These are phyloP conservation scores for Venturiaceae sp. DNA, from an alignment of 2,329 filamentous ascomycete species.

Conservation along the genomic window DNA sequence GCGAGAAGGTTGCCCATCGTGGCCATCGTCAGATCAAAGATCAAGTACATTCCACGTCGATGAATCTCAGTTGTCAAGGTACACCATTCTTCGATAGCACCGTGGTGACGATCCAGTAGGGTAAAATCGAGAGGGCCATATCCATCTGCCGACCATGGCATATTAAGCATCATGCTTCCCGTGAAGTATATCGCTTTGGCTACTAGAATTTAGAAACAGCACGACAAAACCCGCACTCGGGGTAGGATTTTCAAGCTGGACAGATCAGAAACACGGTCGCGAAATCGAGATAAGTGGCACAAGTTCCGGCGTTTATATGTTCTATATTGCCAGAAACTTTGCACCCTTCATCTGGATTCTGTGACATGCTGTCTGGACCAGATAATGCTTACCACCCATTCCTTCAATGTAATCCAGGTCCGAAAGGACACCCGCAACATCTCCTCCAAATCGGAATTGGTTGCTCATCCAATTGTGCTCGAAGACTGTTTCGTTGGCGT, in stretches of 20 bases:
- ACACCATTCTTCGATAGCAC: conserved; percentile 47
- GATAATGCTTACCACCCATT: conserved; percentile 47
- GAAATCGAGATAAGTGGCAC: too few relatives aligned
- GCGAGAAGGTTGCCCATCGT: conserved; percentile 51
- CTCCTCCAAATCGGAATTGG: conserved; percentile 53
- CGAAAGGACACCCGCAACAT: conserved; percentile 46
- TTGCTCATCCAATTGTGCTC: conserved; percentile 50
- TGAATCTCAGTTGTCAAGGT: conserved; percentile 48
- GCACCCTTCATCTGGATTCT: neutral
- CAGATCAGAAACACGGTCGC: too few relatives aligned
- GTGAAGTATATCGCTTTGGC: conserved; percentile 38
- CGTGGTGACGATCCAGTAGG: conserved; percentile 49
- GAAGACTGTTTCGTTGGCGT: conserved; percentile 48
- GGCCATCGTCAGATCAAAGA: conserved; percentile 26
- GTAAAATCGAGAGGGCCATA: conserved; percentile 49
- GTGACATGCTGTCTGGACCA: neutral
- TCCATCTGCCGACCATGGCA: conserved; percentile 52
- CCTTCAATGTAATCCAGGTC: conserved; percentile 54
- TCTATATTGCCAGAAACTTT: neutral
- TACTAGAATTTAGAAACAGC: neutral
- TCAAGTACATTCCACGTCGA: conserved; percentile 50
- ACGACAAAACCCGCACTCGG: too few relatives aligned
- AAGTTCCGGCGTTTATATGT: too few relatives aligned
- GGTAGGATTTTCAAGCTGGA: too few relatives aligned
- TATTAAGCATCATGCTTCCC: conserved; percentile 51